Percentiles rank a stretch among this genome's conserved stretches.
Conservation (phyloP, 1,139 yeast genomes). For the Lodderomyces pseudojiufengensis region DNA sequence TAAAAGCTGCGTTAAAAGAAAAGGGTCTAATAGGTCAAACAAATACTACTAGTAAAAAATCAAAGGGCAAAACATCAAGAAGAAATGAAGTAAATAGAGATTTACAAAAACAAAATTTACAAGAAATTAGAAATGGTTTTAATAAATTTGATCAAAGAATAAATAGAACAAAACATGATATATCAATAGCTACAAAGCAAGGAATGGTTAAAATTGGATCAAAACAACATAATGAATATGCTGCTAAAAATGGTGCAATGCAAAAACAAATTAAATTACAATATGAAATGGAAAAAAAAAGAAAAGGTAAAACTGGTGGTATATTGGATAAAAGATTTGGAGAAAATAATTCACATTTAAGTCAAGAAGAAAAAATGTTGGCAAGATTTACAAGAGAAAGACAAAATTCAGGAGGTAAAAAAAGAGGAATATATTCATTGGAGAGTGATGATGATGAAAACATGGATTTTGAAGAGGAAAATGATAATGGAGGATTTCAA, state of each 20-base stretch:
- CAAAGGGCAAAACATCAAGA: slow-evolving; percentile 35
- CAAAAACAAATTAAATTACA: slow-evolving; percentile 71
- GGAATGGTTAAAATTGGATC: slow-evolving; percentile 58
- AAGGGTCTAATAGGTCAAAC: slow-evolving; percentile 84
- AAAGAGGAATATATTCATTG: slow-evolving; percentile 59
- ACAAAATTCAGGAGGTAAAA: slow-evolving; percentile 49
- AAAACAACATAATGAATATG: slow-evolving; percentile 36
- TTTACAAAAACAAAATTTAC: slow-evolving; percentile 54
- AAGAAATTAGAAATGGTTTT: slow-evolving; percentile 71
- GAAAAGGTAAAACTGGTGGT: slow-evolving; percentile 73
- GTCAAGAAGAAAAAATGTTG: slow-evolving; percentile 90
- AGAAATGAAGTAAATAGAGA: slow-evolving; percentile 65
- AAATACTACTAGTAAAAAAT: slow-evolving; percentile 42
- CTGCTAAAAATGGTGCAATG: slow-evolving; percentile 63
- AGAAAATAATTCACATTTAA: slow-evolving; percentile 67
- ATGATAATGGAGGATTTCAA: slow-evolving; percentile 36
- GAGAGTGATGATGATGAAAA: slow-evolving; percentile 65
- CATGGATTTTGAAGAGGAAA: slow-evolving; percentile 36
- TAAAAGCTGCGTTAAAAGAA: slow-evolving; percentile 71
- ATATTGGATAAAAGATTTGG: slow-evolving; percentile 88
- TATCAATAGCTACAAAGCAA: slow-evolving; percentile 51
- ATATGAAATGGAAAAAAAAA: slow-evolving; percentile 58
- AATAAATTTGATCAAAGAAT: slow-evolving; percentile 84
- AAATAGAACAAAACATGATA: slow-evolving; percentile 66
- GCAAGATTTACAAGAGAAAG: slow-evolving; percentile 90